These are phyloP conservation scores for Eleusine coracana DNA, from an alignment of 176 grass and related monocot genomes.

Conservation along the genomic window DNA sequence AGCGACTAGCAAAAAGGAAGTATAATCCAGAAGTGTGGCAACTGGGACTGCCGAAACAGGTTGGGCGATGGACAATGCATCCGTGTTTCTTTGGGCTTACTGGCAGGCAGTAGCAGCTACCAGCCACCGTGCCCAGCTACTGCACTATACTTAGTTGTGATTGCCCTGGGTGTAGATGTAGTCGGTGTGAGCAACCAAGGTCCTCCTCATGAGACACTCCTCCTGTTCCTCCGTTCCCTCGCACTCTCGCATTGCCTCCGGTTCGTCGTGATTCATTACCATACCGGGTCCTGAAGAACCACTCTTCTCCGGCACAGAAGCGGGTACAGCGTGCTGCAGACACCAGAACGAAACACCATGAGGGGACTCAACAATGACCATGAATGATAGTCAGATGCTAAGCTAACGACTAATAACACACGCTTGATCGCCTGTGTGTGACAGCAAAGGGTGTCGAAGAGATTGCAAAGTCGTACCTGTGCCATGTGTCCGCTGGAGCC, in stretches of 20 bases:
- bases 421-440: too few relatives aligned
- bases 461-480: conserved; percentile 32
- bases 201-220: conserved; percentile 64
- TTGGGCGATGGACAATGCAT: conserved; percentile 10
- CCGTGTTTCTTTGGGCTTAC: neutral
- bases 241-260: conserved; percentile 17
- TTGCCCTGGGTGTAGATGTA: conserved; percentile 75
- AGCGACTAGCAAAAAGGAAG: neutral
- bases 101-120: neutral
- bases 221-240: conserved; percentile 25
- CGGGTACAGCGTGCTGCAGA: conserved; percentile 22
- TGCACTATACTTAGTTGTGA: conserved; percentile 46
- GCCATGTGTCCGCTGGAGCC: conserved; percentile 21
- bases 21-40: neutral
- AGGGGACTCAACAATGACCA: neutral
- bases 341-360: neutral
- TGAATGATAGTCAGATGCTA: too few relatives aligned
- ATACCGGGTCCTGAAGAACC: neutral
- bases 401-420: too few relatives aligned
- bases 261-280: conserved; percentile 25
- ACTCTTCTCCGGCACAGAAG: neutral
- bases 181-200: conserved; percentile 57
- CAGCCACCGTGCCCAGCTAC: neutral
- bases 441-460: too few relatives aligned
- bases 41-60: neutral